Percentiles rank a stretch among this genome's conserved stretches.
phyloP scores from a whole-genome alignment of 176 grass and related monocot species.

The Zoysia pacifica region DNA sequence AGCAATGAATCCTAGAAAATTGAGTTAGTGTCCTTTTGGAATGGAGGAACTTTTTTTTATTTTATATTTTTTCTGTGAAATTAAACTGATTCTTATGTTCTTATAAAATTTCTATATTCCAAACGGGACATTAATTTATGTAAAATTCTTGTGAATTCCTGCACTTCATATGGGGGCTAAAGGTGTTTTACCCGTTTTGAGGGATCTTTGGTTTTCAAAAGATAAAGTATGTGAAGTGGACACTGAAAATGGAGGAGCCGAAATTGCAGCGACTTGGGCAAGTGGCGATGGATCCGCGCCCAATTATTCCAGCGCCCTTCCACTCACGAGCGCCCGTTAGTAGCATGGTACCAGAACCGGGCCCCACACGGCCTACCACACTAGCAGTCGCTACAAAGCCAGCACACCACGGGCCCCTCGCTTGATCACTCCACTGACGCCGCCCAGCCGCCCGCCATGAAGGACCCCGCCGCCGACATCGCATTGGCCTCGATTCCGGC shows the following conservation, averaged over 20 bases:
- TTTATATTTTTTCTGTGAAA: no score
- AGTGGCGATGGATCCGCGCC: background rate
- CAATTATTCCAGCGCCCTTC: conserved; percentile 1
- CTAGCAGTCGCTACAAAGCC: conserved; percentile 33
- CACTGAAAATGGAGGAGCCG: background rate
- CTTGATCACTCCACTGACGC: background rate
- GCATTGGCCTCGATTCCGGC: conserved; percentile 11
- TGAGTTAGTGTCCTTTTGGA: background rate
- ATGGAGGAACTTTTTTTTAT: no score
- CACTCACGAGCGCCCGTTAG: background rate
- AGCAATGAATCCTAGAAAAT: background rate
- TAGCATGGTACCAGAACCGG: conserved; percentile 20
- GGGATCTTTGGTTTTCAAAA: no score
- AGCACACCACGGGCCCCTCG: background rate
- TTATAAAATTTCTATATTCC: no score
- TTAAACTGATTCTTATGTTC: no score
- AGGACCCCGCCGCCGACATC: conserved; percentile 31
- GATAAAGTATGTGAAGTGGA: background rate
- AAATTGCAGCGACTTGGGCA: background rate
- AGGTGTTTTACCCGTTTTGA: background rate
- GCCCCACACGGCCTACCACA: conserved; percentile 48
- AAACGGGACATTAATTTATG: background rate
- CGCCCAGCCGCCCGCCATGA: conserved; percentile 51
- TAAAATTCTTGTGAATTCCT: background rate
- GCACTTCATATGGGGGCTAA: no score